A percentile compares a stretch with the other conserved stretches of the same genome.
Conservation (phyloP, 768 basidiomycete species). For the Mycena albidolilacea region DNA sequence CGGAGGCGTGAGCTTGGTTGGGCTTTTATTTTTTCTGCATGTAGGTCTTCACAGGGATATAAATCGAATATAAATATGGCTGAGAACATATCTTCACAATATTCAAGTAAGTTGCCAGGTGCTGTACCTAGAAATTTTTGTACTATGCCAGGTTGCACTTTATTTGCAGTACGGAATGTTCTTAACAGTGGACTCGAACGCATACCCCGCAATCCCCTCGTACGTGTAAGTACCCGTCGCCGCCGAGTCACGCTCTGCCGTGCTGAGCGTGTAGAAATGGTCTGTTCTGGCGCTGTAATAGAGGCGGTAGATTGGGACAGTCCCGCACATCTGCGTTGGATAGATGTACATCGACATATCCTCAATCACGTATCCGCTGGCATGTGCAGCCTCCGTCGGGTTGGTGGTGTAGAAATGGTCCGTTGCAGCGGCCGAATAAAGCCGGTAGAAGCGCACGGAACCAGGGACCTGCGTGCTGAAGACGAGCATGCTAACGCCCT, state of each 20-base stretch:
- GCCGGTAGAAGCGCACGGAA: conserved; percentile 5
- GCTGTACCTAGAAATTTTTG: no score
- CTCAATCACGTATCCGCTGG: neutral
- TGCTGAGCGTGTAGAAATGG: conserved; percentile 9
- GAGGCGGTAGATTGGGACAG: conserved; percentile 6
- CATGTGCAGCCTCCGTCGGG: neutral
- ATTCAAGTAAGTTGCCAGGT: no score
- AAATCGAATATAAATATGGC: no score
- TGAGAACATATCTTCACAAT: no score
- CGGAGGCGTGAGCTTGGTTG: conserved; percentile 11
- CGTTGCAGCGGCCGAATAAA: neutral
- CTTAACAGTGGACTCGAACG: neutral
- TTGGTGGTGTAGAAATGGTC: conserved; percentile 14
- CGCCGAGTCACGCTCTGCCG: neutral
- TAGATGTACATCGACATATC: conserved; percentile 7
- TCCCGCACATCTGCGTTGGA: conserved; percentile 9
- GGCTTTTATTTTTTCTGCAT: conserved; percentile 11
- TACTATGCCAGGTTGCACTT: no score
- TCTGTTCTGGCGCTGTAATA: neutral
- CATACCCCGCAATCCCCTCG: conserved; percentile 2
- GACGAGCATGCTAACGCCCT: neutral
- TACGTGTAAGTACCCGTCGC: neutral
- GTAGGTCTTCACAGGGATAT: conserved; percentile 5
- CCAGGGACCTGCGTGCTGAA: conserved; percentile 9
- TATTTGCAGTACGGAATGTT: no score